These are phyloP conservation scores for Dimargaris xerosporica DNA, from an alignment of 192 early-diverging fungal genomes.

Conservation along the genomic window DNA sequence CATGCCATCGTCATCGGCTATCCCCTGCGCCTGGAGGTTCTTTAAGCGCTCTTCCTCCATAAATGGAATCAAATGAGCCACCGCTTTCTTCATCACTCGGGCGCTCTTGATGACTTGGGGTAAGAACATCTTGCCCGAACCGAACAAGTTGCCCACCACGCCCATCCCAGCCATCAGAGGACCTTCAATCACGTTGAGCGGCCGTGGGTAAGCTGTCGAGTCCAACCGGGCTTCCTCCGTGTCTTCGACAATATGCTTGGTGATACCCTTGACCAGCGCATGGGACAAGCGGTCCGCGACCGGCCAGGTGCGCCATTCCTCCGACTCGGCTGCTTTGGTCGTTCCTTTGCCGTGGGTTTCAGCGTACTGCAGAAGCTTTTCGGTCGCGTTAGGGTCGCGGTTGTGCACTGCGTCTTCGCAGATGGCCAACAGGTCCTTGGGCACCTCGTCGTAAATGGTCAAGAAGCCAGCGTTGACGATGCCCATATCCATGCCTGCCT, in stretches of 20 bases:
- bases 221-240: slow-evolving; percentile 82
- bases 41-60: slow-evolving; percentile 83
- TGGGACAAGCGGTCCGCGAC: slow-evolving; percentile 65
- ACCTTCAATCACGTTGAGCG: slow-evolving; percentile 91
- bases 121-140: slow-evolving; percentile 93
- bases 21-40: slow-evolving; percentile 38
- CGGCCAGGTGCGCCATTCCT: slow-evolving; percentile 66
- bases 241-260: slow-evolving; percentile 83
- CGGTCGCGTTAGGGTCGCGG: slow-evolving; percentile 76
- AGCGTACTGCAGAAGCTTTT: slow-evolving; percentile 85
- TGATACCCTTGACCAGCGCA: slow-evolving; percentile 87
- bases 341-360: slow-evolving; percentile 55
- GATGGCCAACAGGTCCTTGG: slow-evolving; percentile 78
- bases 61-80: slow-evolving; percentile 85
- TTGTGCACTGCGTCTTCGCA: slow-evolving; percentile 94
- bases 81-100: slow-evolving; percentile 96
- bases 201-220: slow-evolving; percentile 58
- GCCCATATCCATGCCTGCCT: slow-evolving; percentile 92
- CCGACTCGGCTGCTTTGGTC: slow-evolving; percentile 50
- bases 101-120: slow-evolving; percentile 96
- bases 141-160: slow-evolving; percentile 88
- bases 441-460: slow-evolving; percentile 92
- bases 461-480: slow-evolving; percentile 95
- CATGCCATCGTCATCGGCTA: slow-evolving; percentile 44
- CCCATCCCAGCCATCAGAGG: slow-evolving; percentile 93